Evolutionary conservation across 1,284 basidiomycete species (phyloP), one percentile per base, ranked within the genome.

Genomic region (Tylopilus sp.): DNA sequence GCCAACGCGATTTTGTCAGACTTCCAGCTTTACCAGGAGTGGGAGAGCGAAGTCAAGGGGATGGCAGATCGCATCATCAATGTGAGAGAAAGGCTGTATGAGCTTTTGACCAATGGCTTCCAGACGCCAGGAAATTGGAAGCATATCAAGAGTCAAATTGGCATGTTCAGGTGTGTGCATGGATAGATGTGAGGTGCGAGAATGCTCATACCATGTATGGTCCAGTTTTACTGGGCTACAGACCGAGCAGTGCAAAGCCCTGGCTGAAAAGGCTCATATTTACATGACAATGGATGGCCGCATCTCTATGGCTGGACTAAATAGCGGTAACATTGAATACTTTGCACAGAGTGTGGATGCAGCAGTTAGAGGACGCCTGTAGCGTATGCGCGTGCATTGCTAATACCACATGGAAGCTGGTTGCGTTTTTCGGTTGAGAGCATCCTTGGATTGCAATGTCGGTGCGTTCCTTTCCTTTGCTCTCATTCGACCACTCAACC

Each of bases 1-100:
- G 96, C 94, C 52, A 84, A 78, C 63, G 79, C 87, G 37, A 92
- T 97, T 60, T 74, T 97, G 37, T 84, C 84, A 57, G 79, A 86
- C 57, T 71, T 77, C n/a, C 77, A 80, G 49, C 78, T 98, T 44
- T 94, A 92, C 70, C 63, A 74, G 33, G 82, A 97, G 70, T 99
- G 96, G 97, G 88, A 92, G 65, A 70, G 71, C 41, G 92, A 96
- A 70, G 92, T 95, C 59, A 92, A 92, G 75, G 83, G 84, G 48
- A 99, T 99, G 97, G 93, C 96, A 21, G 83, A 92, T 60, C 80
- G 97, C 47, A 99, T 99, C 71, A 98, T 98, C 71, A 81, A 80
- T 68, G 98, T 99, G 96, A 82, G 97, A 54, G 83, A 90, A 59
- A 82, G 77, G 57, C 74, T 99, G 48, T 93, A 90, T 72, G 79